These are phyloP conservation scores for Arabis alpina DNA, from an alignment of 345 rosid genomes.

Conservation along the genomic window DNA sequence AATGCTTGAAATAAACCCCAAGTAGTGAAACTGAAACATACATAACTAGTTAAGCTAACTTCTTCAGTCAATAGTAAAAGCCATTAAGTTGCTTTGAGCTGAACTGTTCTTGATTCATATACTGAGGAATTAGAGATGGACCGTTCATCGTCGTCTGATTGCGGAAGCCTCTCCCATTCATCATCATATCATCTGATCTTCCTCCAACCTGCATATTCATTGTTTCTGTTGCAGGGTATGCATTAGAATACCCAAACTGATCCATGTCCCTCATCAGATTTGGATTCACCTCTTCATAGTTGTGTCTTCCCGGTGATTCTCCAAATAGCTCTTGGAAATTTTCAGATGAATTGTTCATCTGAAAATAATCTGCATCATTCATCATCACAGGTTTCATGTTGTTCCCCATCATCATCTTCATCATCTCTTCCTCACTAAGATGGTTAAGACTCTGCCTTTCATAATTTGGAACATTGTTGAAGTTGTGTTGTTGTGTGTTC, in stretches of 20 bases:
- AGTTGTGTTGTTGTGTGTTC: neutral
- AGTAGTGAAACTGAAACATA: neutral
- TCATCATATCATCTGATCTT: constrained; percentile 33
- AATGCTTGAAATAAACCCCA: neutral
- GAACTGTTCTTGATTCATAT: constrained; percentile 29
- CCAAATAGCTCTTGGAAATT: constrained; percentile 31
- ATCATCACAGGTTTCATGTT: constrained; percentile 36
- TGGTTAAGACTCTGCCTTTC: constrained; percentile 26
- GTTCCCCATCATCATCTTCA: constrained; percentile 30
- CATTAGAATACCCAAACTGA: constrained; percentile 35
- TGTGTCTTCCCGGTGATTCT: constrained; percentile 5
- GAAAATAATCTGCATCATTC: constrained; percentile 36
- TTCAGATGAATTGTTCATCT: constrained; percentile 35
- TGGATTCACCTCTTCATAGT: constrained; percentile 36
- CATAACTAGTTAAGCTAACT: neutral
- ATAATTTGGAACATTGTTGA: constrained; percentile 23
- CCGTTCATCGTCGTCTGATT: constrained; percentile 20
- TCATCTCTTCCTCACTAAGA: constrained; percentile 35
- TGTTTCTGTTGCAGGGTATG: constrained; percentile 39
- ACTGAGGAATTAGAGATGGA: constrained; percentile 32
- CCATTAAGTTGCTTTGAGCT: constrained; percentile 27
- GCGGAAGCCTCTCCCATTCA: constrained; percentile 28
- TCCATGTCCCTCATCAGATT: constrained; percentile 30
- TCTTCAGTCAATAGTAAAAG: constrained; percentile 22
- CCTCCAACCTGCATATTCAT: constrained; percentile 33